Conservation (phyloP, 768 basidiomycete genomes). For the Ramaria rubella region DNA sequence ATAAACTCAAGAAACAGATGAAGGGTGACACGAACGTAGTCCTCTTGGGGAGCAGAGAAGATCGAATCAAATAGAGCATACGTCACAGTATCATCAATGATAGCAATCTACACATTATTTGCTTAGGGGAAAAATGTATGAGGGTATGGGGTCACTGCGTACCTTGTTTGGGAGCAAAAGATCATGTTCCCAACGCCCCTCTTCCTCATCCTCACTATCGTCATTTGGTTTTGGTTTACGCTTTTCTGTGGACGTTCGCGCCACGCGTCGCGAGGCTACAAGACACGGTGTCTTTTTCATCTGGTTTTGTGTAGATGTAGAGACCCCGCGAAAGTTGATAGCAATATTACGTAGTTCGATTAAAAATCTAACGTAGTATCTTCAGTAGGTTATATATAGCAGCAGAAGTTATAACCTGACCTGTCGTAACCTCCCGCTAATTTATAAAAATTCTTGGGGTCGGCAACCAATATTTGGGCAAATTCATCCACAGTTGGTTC, state of each 20-base stretch:
- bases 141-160: slow-evolving; percentile 14
- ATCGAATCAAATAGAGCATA: slow-evolving; percentile 73
- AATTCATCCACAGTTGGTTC: slow-evolving; percentile 86
- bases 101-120: slow-evolving; percentile 43
- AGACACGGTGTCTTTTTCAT: slow-evolving; percentile 72
- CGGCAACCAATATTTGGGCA: slow-evolving; percentile 56
- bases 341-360: slow-evolving; percentile 80
- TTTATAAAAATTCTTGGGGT: slow-evolving; percentile 66
- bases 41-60: slow-evolving; percentile 82
- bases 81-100: slow-evolving; percentile 82
- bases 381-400: background rate
- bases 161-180: slow-evolving; percentile 50
- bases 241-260: slow-evolving; percentile 30
- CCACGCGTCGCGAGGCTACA: slow-evolving; percentile 61
- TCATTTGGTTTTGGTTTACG: slow-evolving; percentile 20
- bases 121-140: background rate
- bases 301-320: slow-evolving; percentile 42
- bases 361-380: slow-evolving; percentile 52
- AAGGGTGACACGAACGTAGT: slow-evolving; percentile 49
- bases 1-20: background rate
- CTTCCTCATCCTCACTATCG: slow-evolving; percentile 58
- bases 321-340: slow-evolving; percentile 54
- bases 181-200: slow-evolving; percentile 68
- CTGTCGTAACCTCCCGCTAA: slow-evolving; percentile 61
- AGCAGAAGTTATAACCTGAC: slow-evolving; percentile 35